Base-by-base conservation (phyloP, 257 asterid species). In the Gentiana macrophylla region DNA sequence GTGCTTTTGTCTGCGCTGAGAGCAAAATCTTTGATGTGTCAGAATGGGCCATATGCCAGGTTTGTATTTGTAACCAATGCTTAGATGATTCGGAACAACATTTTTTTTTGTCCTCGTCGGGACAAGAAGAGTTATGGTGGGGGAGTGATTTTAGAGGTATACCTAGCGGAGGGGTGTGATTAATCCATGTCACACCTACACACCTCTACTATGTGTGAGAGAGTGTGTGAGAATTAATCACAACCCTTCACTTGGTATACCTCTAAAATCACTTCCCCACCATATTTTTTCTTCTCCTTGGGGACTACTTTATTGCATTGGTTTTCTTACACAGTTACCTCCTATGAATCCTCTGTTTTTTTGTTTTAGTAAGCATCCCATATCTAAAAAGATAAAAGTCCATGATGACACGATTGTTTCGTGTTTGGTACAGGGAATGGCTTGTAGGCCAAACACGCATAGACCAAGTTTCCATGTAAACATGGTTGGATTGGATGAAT, bases 21-120 rank as follows among this genome's bases (percentile, higher is more conserved):
- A 83, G 81, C 86, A 93, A 61, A 79, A 79, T 93, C 56, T 93
- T 89, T 61, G 99, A 93, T 63, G 99, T 93, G 36, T 93, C 99
- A 0, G 99, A 93, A 72, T 93, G 99, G 99, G 99, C 99, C 35
- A 80, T 80, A 75, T 93, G 99, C 66, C 99, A 93, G 97, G 99
- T 93, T 49, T 37, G 88, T 24, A 44, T 37, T 15, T 57, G 50
- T 41, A 41, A 41, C 46, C 46, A 24, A 10, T 41, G 46, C 46
- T 41, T 3, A 41, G 46, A 24, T 24, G 24, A 24, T 24, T 24
- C 24, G 24, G 24, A 24, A 24, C 24, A 24, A 24, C 24, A 24
- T 24, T 24, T 24, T 24, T 24, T 24, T 24, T 24, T 24, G 24
- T 24, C 24, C 24, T 24, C 24, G 0, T 24, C 24, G 24, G 24